Percentiles rank a stretch among this genome's conserved stretches.
phyloP scores from a whole-genome alignment of 805 yeast species.

The Cyberlindnera misumaiensis region DNA sequence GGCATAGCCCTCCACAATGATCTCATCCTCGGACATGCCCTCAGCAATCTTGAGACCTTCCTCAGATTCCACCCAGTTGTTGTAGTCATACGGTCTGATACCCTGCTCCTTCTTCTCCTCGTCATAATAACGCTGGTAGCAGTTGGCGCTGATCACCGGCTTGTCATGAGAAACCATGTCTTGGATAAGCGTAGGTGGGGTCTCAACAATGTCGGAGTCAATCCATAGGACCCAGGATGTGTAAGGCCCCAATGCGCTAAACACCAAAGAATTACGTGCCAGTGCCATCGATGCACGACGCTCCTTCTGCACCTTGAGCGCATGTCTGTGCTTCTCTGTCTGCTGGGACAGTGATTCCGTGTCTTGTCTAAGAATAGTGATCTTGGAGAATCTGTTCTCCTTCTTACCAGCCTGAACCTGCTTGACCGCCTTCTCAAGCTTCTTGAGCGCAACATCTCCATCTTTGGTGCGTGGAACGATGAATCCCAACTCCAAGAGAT shows the following conservation, averaged over 20 bases:
- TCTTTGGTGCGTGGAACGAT: conserved; percentile 77
- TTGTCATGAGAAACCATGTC: conserved; percentile 82
- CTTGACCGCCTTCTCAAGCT: conserved; percentile 71
- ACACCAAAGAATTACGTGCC: conserved; percentile 86
- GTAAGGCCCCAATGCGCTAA: conserved; percentile 81
- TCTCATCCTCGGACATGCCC: conserved; percentile 76
- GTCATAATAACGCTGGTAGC: conserved; percentile 76
- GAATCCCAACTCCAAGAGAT: conserved; percentile 80
- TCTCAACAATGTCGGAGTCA: conserved; percentile 90
- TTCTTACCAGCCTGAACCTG: conserved; percentile 57
- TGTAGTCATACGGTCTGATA: conserved; percentile 88
- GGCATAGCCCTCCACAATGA: conserved; percentile 88
- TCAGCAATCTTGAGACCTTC: conserved; percentile 73
- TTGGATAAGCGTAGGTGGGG: conserved; percentile 77
- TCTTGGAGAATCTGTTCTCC: conserved; percentile 65
- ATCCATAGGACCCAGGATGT: conserved; percentile 96
- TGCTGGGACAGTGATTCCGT: conserved; percentile 69
- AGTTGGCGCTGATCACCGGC: conserved; percentile 87
- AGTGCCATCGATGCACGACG: conserved; percentile 88
- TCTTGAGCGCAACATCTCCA: conserved; percentile 73
- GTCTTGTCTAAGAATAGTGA: conserved; percentile 89
- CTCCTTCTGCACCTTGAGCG: conserved; percentile 76
- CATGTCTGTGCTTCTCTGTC: conserved; percentile 85
- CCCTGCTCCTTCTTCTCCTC: conserved; percentile 46
- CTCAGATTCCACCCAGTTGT: conserved; percentile 89